These are phyloP conservation scores for Boletus vermiculosoides DNA, from an alignment of 768 basidiomycete genomes.

Conservation along the genomic window DNA sequence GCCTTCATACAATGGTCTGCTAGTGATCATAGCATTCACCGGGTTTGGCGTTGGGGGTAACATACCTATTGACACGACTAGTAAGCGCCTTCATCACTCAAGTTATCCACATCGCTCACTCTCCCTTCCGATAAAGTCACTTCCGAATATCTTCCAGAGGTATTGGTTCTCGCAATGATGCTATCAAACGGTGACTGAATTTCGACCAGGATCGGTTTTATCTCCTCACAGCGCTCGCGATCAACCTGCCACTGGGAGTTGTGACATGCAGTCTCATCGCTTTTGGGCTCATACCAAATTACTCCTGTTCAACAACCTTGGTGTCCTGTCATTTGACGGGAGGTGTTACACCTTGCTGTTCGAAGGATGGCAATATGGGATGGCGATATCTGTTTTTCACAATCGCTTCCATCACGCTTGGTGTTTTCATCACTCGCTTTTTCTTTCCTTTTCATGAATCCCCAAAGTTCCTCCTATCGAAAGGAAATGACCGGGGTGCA, in stretches of 20 bases:
- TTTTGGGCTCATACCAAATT: slow-evolving; percentile 12
- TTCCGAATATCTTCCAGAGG: slow-evolving; percentile 15
- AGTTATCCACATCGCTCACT: background rate
- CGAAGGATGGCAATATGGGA: slow-evolving; percentile 17
- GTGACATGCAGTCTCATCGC: background rate
- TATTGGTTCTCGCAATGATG: background rate
- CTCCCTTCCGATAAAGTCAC: background rate
- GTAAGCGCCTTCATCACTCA: background rate
- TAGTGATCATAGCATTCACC: no score
- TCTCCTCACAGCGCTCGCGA: slow-evolving; percentile 12
- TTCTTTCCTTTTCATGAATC: no score
- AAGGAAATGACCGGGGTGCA: no score
- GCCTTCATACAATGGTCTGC: no score
- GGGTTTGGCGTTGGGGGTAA: no score
- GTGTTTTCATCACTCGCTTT: no score
- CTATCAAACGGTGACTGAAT: background rate
- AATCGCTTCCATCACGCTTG: background rate
- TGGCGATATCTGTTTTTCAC: slow-evolving; percentile 20
- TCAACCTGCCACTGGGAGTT: slow-evolving; percentile 5
- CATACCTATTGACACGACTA: slow-evolving; percentile 7
- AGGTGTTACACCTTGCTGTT: slow-evolving; percentile 16
- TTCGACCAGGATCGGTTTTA: slow-evolving; percentile 11
- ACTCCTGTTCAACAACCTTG: slow-evolving; percentile 11
- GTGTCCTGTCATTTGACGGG: slow-evolving; percentile 13
- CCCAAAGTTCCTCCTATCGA: no score